Evolutionary conservation across 2,329 filamentous ascomycete species (phyloP).

Genomic region (Paecilomyces formosus): DNA sequence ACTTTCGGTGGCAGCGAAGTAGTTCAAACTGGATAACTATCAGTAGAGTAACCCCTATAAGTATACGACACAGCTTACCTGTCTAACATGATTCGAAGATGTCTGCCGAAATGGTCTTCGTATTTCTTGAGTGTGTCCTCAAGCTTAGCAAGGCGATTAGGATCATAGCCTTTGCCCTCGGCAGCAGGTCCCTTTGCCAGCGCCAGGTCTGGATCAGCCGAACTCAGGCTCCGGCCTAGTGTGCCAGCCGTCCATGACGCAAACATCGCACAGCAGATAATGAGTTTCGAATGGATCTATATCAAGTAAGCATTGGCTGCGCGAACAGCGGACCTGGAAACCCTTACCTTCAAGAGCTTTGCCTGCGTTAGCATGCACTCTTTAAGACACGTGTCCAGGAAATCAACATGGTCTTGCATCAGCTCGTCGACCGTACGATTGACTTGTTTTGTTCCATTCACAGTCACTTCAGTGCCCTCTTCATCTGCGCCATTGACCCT

Average conservation of each 20-base stretch:
- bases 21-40: conserved; percentile 56
- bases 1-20: conserved; percentile 94
- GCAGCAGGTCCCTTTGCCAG: conserved; percentile 19
- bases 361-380: conserved; percentile 99
- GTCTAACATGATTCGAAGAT: conserved; percentile 88
- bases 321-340: background rate
- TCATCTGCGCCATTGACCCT: conserved; percentile 57
- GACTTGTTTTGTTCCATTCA: conserved; percentile 39
- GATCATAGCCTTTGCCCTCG: conserved; percentile 45
- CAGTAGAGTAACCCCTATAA: background rate
- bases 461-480: conserved; percentile 27
- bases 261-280: conserved; percentile 93
- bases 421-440: conserved; percentile 87
- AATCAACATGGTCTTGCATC: conserved; percentile 99
- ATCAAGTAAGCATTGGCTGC: background rate
- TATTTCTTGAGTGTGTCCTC: conserved; percentile 85
- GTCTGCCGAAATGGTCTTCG: conserved; percentile 85
- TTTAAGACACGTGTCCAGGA: conserved; percentile 93
- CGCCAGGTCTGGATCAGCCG: conserved; percentile 69
- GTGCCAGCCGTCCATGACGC: conserved; percentile 75
- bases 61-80: conserved; percentile 38
- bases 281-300: conserved; percentile 93
- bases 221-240: conserved; percentile 75
- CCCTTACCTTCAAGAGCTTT: conserved; percentile 74
- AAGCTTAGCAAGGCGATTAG: conserved; percentile 62